These are phyloP conservation scores for Pestalotiopsis sp. DNA, from an alignment of 2,329 filamentous ascomycete genomes.

Conservation along the genomic window DNA sequence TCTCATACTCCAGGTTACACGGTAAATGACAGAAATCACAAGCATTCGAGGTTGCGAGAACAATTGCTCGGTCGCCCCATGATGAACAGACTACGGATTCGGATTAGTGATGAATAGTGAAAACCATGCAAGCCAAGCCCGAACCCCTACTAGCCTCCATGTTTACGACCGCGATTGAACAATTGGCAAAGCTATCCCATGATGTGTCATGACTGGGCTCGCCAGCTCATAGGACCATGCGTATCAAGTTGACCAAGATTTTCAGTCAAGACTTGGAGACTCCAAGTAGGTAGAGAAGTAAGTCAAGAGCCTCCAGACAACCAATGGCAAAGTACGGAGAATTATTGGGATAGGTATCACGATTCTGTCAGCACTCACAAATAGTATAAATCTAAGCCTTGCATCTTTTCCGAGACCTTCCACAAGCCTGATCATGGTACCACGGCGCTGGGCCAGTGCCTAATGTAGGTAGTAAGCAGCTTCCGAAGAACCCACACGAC, in stretches of 20 bases:
- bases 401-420: not conserved
- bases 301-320: no score
- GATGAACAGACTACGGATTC: not conserved
- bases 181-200: no score
- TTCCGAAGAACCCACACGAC: not conserved
- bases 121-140: not conserved
- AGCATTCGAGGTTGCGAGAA: not conserved
- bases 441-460: not conserved
- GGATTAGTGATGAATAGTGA: not conserved
- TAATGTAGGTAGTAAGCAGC: not conserved
- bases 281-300: no score
- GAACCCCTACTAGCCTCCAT: no score
- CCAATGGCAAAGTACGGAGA: no score
- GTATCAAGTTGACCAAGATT: no score
- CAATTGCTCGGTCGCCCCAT: not conserved
- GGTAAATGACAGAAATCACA: not conserved
- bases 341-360: not conserved
- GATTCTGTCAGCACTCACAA: not conserved
- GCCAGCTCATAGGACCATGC: no score
- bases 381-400: not conserved
- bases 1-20: not conserved
- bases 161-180: no score
- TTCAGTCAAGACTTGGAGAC: no score
- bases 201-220: no score
- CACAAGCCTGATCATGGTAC: not conserved